phyloP scores from a whole-genome alignment of 495 filamentous ascomycete genomes.

The Xylaria telfairii region DNA sequence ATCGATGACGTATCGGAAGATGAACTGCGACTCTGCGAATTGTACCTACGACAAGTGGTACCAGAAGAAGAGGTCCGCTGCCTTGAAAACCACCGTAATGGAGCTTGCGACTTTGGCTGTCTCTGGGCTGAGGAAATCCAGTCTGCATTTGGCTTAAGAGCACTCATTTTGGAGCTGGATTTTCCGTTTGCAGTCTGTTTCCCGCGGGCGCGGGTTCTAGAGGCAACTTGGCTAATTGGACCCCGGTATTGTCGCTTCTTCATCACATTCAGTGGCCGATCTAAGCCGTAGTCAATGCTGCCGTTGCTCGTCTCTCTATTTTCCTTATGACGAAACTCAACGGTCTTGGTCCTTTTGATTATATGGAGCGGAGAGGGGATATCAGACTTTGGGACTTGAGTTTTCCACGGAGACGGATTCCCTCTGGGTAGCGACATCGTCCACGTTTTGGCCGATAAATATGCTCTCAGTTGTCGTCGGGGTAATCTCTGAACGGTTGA shows the following conservation, averaged over 20 bases:
- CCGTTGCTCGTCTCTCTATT: slow-evolving; percentile 34
- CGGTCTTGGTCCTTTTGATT: slow-evolving; percentile 39
- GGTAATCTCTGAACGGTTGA: not conserved
- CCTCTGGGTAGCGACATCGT: slow-evolving; percentile 23
- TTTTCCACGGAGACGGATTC: slow-evolving; percentile 3
- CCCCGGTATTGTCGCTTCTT: slow-evolving; percentile 29
- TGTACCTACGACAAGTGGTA: slow-evolving; percentile 22
- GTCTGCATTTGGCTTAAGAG: not conserved
- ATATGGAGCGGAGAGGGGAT: slow-evolving; percentile 38
- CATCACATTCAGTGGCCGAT: slow-evolving; percentile 34
- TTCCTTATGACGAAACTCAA: slow-evolving; percentile 33
- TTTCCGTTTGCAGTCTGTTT: not conserved
- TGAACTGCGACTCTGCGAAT: slow-evolving; percentile 24
- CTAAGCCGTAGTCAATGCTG: slow-evolving; percentile 31
- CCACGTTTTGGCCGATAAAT: slow-evolving; percentile 41
- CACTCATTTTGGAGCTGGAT: not conserved
- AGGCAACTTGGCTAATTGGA: not conserved
- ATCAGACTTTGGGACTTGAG: slow-evolving; percentile 7
- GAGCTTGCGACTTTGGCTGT: slow-evolving; percentile 10
- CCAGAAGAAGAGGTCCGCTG: slow-evolving; percentile 32
- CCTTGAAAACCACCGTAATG: slow-evolving; percentile 31
- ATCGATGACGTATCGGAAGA: slow-evolving; percentile 32
- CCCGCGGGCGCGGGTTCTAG: not conserved
- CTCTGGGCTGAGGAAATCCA: not conserved
- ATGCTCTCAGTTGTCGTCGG: slow-evolving; percentile 33